Evolutionary conservation across 306 rosid species (phyloP).

Genomic region (Alnus glutinosa): DNA sequence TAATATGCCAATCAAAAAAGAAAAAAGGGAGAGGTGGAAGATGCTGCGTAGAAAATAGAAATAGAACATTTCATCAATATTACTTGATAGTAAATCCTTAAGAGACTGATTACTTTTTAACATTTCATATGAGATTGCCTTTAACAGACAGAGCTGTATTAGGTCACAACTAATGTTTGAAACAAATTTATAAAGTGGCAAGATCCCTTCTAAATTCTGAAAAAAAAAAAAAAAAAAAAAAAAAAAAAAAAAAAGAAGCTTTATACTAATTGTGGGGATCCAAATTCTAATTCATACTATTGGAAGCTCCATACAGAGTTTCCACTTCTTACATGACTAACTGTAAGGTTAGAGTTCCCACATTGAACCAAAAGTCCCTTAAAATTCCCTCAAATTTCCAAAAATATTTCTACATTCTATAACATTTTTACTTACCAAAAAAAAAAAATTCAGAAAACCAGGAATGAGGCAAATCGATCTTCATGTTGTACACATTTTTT

Average conservation of each 20-base stretch:
- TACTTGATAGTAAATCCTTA: not conserved
- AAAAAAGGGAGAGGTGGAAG: not conserved
- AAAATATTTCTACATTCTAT: not conserved
- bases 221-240: not conserved
- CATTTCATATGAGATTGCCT: not conserved
- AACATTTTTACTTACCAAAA: too few relatives aligned
- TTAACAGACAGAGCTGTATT: slow-evolving; percentile 6
- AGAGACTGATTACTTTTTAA: not conserved
- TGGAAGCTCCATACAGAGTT: not conserved
- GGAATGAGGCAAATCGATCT: not conserved
- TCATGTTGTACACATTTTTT: not conserved
- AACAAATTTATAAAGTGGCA: not conserved
- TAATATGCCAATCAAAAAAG: not conserved
- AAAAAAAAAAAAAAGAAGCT: not conserved
- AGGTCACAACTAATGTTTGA: not conserved
- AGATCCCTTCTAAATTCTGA: slow-evolving; percentile 1
- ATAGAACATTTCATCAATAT: slow-evolving; percentile 5
- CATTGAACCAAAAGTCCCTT: not conserved
- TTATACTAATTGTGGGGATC: too few relatives aligned
- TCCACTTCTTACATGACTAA: not conserved
- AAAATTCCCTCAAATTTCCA: not conserved
- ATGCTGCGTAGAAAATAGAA: not conserved
- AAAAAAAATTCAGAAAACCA: not conserved
- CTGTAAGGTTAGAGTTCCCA: not conserved
- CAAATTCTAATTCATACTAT: too few relatives aligned